Evolutionary conservation across 2,329 filamentous ascomycete genomes (phyloP).

Genomic region (Alternaria metachromatica): DNA sequence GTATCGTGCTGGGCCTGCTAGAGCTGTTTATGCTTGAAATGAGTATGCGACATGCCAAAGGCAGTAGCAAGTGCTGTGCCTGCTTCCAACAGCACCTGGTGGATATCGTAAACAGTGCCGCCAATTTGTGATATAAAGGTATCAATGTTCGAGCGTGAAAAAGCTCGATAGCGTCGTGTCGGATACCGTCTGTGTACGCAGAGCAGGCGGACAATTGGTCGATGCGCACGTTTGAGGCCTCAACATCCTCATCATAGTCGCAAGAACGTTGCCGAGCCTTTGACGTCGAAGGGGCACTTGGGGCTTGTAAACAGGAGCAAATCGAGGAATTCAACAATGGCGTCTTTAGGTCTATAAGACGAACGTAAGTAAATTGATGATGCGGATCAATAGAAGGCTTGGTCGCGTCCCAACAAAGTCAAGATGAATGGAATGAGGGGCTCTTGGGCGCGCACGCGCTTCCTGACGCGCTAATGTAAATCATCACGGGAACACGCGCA

Average conservation of each 20-base stretch:
- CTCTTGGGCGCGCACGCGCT: constrained; percentile 5
- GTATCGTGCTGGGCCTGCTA: neutral
- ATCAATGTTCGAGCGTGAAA: neutral
- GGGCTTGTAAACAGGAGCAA: neutral
- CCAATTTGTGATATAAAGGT: neutral
- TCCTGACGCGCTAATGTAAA: constrained; percentile 33
- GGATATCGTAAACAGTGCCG: neutral
- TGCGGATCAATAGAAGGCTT: neutral
- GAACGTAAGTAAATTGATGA: neutral
- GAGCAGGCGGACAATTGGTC: neutral
- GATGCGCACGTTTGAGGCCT: neutral
- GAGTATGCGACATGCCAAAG: neutral
- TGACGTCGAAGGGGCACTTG: neutral
- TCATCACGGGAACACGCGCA: constrained; percentile 30
- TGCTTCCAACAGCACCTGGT: neutral
- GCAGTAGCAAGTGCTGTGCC: neutral
- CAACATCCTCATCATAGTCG: constrained; percentile 10
- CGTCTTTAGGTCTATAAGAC: neutral
- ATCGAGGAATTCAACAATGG: neutral
- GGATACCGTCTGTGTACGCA: neutral
- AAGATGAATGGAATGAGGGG: constrained; percentile 4
- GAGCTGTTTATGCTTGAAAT: neutral
- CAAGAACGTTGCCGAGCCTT: neutral
- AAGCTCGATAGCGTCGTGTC: neutral
- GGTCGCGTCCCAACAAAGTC: neutral